Conservation (phyloP, 2,329 filamentous ascomycete genomes). For the Alternaria sp. region DNA sequence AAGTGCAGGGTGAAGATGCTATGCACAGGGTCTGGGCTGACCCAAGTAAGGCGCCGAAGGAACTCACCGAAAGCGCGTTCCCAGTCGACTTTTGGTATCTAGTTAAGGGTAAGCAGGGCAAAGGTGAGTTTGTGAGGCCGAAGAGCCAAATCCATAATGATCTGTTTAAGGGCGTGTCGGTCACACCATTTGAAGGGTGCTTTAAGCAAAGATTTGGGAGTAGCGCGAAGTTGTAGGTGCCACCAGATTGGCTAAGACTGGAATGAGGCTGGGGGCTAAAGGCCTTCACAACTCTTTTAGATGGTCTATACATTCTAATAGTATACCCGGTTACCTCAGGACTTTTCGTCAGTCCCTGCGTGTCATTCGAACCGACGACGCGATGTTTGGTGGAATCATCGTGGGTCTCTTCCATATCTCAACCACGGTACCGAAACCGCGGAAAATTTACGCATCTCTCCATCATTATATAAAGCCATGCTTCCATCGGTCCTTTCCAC, state of each 20-base stretch:
- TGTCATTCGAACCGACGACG: background rate
- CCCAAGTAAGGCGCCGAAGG: background rate
- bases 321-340: background rate
- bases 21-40: background rate
- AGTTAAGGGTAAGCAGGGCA: conserved; percentile 17
- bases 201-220: background rate
- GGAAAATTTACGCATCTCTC: background rate
- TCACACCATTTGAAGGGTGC: background rate
- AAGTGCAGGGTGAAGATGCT: background rate
- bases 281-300: no score
- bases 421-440: background rate
- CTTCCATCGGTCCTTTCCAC: background rate
- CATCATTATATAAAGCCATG: background rate
- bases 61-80: conserved; percentile 10
- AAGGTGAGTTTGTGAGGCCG: conserved; percentile 14
- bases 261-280: background rate
- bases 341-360: background rate
- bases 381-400: background rate
- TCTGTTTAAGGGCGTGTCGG: background rate
- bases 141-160: background rate
- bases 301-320: background rate
- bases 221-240: background rate
- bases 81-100: conserved; percentile 21
- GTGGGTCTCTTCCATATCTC: background rate
- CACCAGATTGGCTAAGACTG: background rate